A percentile compares a stretch with the other conserved stretches of the same genome.
These are phyloP conservation scores for Heterobasidion irregulare DNA, from an alignment of 1,284 basidiomycete genomes.

Conservation along the genomic window DNA sequence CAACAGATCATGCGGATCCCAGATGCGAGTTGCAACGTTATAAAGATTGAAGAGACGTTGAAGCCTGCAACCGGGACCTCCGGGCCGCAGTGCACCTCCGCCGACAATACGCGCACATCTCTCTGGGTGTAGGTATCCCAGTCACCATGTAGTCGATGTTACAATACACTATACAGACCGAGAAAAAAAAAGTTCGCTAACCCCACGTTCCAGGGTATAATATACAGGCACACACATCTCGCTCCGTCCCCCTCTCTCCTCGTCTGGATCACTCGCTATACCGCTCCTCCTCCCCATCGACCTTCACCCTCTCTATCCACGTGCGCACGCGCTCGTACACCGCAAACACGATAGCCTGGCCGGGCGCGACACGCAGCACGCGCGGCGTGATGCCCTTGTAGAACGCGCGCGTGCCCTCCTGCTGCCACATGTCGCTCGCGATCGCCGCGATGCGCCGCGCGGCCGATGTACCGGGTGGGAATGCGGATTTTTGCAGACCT, in stretches of 20 bases:
- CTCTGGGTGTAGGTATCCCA: no score
- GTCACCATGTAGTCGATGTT: no score
- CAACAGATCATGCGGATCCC: no score
- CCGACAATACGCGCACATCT: no score
- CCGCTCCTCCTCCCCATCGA: conserved; percentile 45
- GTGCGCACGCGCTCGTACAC: conserved; percentile 84
- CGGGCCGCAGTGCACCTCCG: no score
- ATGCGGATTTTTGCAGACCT: conserved; percentile 83
- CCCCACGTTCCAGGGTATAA: no score
- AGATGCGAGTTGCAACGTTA: no score
- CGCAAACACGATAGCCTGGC: conserved; percentile 85
- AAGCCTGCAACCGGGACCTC: no score
- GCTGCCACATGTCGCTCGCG: conserved; percentile 86
- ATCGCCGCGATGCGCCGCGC: conserved; percentile 73
- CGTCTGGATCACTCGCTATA: conserved; percentile 51
- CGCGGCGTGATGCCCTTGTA: conserved; percentile 98
- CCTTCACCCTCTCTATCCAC: conserved; percentile 63
- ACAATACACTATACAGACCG: no score
- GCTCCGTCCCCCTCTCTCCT: background rate
- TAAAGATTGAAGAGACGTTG: no score
- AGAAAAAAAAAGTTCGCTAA: no score
- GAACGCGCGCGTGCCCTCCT: conserved; percentile 86
- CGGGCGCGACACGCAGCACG: conserved; percentile 93
- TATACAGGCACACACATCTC: background rate
- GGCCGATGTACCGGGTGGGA: conserved; percentile 72